phyloP scores from a whole-genome alignment of 2,329 filamentous ascomycete species.

The Neurospora sp. region DNA sequence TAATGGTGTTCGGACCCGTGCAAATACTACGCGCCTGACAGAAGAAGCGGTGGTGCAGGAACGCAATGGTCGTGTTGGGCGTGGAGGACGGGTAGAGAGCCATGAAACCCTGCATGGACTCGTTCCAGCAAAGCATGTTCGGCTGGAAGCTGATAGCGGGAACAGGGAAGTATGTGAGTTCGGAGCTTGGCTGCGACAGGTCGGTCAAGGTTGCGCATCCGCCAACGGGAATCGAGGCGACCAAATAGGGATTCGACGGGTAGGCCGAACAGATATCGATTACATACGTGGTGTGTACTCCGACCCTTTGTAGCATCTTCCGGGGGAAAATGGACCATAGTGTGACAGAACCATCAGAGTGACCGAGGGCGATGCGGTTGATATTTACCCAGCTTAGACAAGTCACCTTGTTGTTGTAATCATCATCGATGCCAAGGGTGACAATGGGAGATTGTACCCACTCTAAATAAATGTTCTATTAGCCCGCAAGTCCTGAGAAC shows the following conservation, averaged over 20 bases:
- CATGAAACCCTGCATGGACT: slow-evolving; percentile 46
- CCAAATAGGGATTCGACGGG: slow-evolving; percentile 44
- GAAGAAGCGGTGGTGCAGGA: slow-evolving; percentile 43
- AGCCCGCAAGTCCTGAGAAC: background rate
- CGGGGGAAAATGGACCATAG: slow-evolving; percentile 46
- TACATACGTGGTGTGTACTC: slow-evolving; percentile 43
- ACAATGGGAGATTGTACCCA: slow-evolving; percentile 35
- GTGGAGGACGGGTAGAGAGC: slow-evolving; percentile 42
- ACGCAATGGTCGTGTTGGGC: slow-evolving; percentile 43
- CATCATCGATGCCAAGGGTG: slow-evolving; percentile 33
- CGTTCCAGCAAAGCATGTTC: slow-evolving; percentile 43
- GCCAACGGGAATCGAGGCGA: slow-evolving; percentile 46
- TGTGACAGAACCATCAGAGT: slow-evolving; percentile 45
- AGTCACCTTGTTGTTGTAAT: slow-evolving; percentile 39
- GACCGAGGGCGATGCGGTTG: slow-evolving; percentile 45
- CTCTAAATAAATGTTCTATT: slow-evolving; percentile 25
- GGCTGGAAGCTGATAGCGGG: slow-evolving; percentile 43
- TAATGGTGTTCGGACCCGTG: slow-evolving; percentile 39
- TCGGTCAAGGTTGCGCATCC: slow-evolving; percentile 45
- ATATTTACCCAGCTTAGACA: slow-evolving; percentile 45
- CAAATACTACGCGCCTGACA: slow-evolving; percentile 43
- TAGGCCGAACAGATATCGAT: slow-evolving; percentile 47
- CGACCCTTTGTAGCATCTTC: slow-evolving; percentile 39
- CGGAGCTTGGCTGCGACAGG: slow-evolving; percentile 40
- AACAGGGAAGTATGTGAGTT: slow-evolving; percentile 43